Base-by-base conservation (phyloP, 164 flowering plant species). In the Piper longum region DNA sequence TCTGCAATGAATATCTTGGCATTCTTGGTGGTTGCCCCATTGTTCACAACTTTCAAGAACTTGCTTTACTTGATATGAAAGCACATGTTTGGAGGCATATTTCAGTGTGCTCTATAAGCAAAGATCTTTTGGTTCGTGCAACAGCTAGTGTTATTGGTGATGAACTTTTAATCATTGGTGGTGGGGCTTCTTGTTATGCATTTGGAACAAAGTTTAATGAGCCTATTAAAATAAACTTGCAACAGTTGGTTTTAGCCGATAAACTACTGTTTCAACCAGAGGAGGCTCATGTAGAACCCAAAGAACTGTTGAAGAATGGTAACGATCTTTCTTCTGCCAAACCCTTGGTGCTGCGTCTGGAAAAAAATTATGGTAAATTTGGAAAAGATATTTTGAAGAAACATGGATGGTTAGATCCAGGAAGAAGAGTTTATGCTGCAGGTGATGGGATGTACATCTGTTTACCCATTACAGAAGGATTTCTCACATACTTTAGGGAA, bases 101-200 rank as follows among this genome's bases (percentile, higher is more conserved):
- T 43, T 68, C 43, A 4, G 71, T 90, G 11, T 59, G 74, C n/a
- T 80, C 85, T 56, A 64, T 71, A 39, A 71, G 77, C 42, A 76
- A 78, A 64, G 75, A 81, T 57, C 74, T 93, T 60, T 78, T 93
- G 76, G 89, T 93, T 65, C 95, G 97, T n/a, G 76, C 84, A 72
- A 85, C 96, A 17, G 78, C 77, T 26, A 82, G 64, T 74, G 77
- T 90, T 69, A 70, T 86, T 60, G 83, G 80, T 66, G 82, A 86
- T 81, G 78, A 85, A 73, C 81, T 93, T 69, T 63, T 90, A 64
- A 59, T 93, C 60, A 65, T 88, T 64, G 97, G 98, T 74, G 97
- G 97, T 64, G 98, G 98, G 41, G 95, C 96, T 59, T 71, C 98
- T 56, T 88, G 96, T 77, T 93, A 86, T 80, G 98, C 98, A 60